phyloP scores from a whole-genome alignment of 2,329 filamentous ascomycete species.

The Diaporthe sp. region DNA sequence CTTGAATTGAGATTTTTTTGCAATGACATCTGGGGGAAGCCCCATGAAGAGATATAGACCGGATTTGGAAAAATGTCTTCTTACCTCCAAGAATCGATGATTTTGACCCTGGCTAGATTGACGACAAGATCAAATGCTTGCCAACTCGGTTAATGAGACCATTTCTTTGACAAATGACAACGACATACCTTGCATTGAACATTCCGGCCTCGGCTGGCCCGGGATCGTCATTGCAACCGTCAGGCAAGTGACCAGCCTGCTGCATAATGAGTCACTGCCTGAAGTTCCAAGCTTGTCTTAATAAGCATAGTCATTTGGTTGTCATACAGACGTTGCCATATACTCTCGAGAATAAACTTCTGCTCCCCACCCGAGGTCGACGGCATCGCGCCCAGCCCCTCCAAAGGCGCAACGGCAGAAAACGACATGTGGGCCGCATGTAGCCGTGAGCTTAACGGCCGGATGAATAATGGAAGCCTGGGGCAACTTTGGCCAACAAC shows the following conservation, averaged over 20 bases:
- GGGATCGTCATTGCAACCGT: not conserved
- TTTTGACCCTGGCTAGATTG: too few species aligned
- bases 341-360: not conserved
- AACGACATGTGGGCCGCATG: conserved; percentile 1
- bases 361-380: not conserved
- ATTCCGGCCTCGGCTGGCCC: conserved; percentile 5
- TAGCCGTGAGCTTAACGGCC: conserved; percentile 1
- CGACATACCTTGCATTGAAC: too few species aligned
- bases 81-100: too few species aligned
- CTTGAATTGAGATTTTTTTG: not conserved
- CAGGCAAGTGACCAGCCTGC: not conserved
- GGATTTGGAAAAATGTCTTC: too few species aligned
- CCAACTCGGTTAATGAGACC: too few species aligned
- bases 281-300: not conserved
- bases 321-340: not conserved
- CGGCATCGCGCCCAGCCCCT: not conserved
- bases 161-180: not conserved
- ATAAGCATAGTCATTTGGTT: not conserved
- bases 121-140: too few species aligned
- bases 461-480: not conserved
- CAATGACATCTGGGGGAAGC: not conserved
- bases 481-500: not conserved
- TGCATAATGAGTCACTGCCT: not conserved
- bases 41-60: not conserved
- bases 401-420: not conserved